phyloP scores from a whole-genome alignment of 1,284 basidiomycete species.

The Fomitopsis palustris region DNA sequence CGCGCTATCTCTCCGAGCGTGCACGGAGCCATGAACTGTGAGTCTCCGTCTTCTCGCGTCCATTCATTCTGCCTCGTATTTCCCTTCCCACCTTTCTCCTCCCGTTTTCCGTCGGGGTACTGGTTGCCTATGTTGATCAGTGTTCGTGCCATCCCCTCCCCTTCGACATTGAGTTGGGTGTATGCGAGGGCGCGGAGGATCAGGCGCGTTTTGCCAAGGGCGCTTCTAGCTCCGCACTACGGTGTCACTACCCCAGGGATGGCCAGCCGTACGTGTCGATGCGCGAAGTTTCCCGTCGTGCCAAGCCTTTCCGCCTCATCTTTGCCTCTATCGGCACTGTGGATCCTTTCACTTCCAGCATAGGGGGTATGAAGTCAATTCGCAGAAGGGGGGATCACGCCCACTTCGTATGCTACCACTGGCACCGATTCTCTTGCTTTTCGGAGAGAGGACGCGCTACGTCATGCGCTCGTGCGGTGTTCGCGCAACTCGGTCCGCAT shows the following conservation, averaged over 20 bases:
- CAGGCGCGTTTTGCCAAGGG: not conserved
- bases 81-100: not conserved
- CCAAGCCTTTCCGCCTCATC: too few relatives aligned
- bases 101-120: not conserved
- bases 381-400: too few relatives aligned
- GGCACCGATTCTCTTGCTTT: not conserved
- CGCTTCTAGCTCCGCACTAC: not conserved
- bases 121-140: not conserved
- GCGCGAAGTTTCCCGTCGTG: not conserved
- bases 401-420: not conserved
- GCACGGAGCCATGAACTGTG: slow-evolving; percentile 95
- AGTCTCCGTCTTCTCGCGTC: slow-evolving; percentile 30
- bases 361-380: too few relatives aligned
- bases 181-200: not conserved
- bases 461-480: not conserved
- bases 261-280: not conserved
- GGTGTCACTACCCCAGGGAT: not conserved
- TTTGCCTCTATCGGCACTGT: too few relatives aligned
- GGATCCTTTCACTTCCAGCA: too few relatives aligned
- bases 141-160: not conserved
- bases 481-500: not conserved
- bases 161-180: not conserved
- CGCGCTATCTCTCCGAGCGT: slow-evolving; percentile 93
- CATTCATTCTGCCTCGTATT: not conserved
- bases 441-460: not conserved